Conservation (phyloP, 192 early-diverging fungal genomes). For the Mortierella antarctica region DNA sequence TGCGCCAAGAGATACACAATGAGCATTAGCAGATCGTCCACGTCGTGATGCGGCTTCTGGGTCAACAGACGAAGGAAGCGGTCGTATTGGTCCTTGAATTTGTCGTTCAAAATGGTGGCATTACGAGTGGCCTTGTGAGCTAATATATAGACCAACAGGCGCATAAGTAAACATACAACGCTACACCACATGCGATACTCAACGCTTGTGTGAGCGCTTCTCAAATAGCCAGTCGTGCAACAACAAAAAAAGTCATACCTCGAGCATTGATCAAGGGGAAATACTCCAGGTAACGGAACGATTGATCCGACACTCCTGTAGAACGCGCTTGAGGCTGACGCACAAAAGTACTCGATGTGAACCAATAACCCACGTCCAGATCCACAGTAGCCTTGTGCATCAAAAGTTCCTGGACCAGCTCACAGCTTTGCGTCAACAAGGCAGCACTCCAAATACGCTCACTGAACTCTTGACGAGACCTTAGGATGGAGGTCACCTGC, state of each 20-base stretch:
- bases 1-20: constrained; percentile 58
- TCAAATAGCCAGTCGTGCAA: not conserved
- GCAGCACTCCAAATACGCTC: constrained; percentile 41
- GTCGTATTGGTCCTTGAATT: constrained; percentile 52
- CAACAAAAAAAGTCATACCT: constrained; percentile 37
- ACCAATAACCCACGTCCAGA: constrained; percentile 18
- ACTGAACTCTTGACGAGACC: constrained; percentile 34
- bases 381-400: constrained; percentile 8
- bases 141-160: not conserved
- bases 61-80: constrained; percentile 47
- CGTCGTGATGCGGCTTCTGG: constrained; percentile 34
- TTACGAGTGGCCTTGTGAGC: constrained; percentile 44
- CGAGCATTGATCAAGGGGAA: constrained; percentile 60
- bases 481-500: constrained; percentile 38
- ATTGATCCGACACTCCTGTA: not conserved
- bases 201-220: not conserved
- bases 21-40: constrained; percentile 47
- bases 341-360: constrained; percentile 32
- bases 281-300: constrained; percentile 41
- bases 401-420: constrained; percentile 49
- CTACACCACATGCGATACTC: not conserved
- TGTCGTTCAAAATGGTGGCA: constrained; percentile 51
- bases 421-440: constrained; percentile 9
- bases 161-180: constrained; percentile 2
- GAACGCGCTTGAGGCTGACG: constrained; percentile 16